Conservation (phyloP, 495 filamentous ascomycete species). For the Tuber calosporum region DNA sequence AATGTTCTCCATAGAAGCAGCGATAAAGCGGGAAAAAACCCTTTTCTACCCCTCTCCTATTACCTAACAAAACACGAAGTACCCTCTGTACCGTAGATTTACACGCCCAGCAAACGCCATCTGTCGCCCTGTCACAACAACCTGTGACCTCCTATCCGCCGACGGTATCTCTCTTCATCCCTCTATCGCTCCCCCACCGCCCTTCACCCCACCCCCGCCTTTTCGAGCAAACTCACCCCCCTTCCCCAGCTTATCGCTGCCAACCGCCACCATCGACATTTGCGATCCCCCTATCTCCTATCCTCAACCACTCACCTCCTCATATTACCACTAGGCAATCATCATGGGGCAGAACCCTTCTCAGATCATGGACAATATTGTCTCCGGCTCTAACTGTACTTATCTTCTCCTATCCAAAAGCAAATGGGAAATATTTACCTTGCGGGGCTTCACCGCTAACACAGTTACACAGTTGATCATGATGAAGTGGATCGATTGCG, state of each 20-base stretch:
- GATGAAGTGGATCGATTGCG: conserved; percentile 92
- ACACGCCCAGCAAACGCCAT: conserved; percentile 4
- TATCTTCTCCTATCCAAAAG: conserved; percentile 21
- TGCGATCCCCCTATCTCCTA: conserved; percentile 12
- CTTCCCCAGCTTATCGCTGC: conserved; percentile 19
- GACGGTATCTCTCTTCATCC: not conserved
- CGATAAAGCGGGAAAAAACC: not conserved
- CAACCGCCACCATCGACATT: conserved; percentile 23
- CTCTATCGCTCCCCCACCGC: conserved; percentile 10
- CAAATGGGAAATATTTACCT: not conserved
- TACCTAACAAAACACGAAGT: not conserved
- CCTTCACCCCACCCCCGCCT: not conserved
- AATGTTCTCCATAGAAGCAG: not conserved
- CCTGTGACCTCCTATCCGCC: not conserved
- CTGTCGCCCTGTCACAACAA: not conserved
- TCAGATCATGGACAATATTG: conserved; percentile 86
- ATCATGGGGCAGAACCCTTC: conserved; percentile 78
- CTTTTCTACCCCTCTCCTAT: not conserved
- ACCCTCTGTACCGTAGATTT: not conserved
- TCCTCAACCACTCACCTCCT: not conserved
- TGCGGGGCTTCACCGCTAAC: conserved; percentile 19
- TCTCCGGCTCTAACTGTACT: conserved; percentile 92
- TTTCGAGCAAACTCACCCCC: conserved; percentile 6
- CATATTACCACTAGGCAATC: conserved; percentile 24
- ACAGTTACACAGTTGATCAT: conserved; percentile 64